Conservation (phyloP, 331 rosid species). For the Arachis monticola region DNA sequence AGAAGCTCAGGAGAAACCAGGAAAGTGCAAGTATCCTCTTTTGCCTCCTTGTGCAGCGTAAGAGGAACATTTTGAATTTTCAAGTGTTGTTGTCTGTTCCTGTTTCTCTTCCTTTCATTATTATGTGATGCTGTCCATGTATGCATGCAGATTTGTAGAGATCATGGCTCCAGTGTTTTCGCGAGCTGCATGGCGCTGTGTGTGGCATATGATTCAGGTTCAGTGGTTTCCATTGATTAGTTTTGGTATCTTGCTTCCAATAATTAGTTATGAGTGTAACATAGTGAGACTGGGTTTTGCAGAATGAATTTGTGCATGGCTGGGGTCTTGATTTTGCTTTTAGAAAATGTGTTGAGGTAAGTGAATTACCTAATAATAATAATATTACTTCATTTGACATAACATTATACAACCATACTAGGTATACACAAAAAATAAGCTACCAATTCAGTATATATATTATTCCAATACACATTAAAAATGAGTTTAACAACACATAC, state of each 20-base stretch:
- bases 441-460: no score
- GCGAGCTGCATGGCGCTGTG: constrained; percentile 95
- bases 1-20: constrained; percentile 72
- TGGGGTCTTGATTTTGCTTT: constrained; percentile 99
- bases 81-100: background rate
- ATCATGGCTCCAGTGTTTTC: constrained; percentile 99
- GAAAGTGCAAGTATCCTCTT: constrained; percentile 84
- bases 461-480: no score
- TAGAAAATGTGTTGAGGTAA: constrained; percentile 93
- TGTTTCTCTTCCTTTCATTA: constrained; percentile 15
- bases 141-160: constrained; percentile 76
- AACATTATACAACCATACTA: no score
- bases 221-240: background rate
- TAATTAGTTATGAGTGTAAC: constrained; percentile 13
- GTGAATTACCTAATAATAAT: constrained; percentile 18
- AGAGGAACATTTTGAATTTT: constrained; percentile 42
- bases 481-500: no score
- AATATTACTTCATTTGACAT: background rate
- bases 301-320: constrained; percentile 98
- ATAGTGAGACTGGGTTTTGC: constrained; percentile 32
- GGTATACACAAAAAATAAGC: no score
- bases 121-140: constrained; percentile 9
- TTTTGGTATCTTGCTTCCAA: background rate
- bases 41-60: constrained; percentile 98
- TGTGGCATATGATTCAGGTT: constrained; percentile 98